Evolutionary conservation across 78 protist genomes (phyloP).

Genomic region (Salpingoeca rosetta): DNA sequence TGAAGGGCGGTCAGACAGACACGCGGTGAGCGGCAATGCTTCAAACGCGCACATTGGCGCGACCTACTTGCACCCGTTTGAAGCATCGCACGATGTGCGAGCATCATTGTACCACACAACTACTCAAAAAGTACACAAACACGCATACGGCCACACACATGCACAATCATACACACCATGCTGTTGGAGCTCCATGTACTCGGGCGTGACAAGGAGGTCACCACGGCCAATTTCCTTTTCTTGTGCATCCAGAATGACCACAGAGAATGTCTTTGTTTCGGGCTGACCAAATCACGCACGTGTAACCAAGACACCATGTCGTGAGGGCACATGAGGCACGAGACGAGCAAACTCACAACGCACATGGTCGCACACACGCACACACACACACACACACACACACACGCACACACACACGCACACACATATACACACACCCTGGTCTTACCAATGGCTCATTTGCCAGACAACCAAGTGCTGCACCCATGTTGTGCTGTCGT

Average conservation of each 20-base stretch:
- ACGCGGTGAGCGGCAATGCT: background rate
- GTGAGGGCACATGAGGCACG: background rate
- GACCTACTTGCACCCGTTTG: background rate
- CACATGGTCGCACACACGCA: background rate
- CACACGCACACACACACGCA: background rate
- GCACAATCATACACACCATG: background rate
- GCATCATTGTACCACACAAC: too few species aligned
- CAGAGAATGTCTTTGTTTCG: background rate
- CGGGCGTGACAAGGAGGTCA: background rate
- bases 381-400: background rate
- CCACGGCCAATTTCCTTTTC: background rate
- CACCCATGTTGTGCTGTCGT: too few species aligned
- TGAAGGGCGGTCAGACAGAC: background rate
- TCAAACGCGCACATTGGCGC: background rate
- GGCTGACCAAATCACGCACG: background rate
- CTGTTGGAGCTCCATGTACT: background rate
- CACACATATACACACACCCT: background rate
- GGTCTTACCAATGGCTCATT: too few species aligned
- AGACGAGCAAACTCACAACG: background rate
- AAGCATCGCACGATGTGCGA: background rate
- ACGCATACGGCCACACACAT: too few species aligned
- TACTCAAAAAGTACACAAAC: too few species aligned
- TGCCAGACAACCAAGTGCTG: too few species aligned
- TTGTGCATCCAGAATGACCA: background rate
- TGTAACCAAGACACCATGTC: background rate